Evolutionary conservation across 306 rosid genomes (phyloP), one percentile per base, ranked within the genome.

Genomic region (Vigna reflexopilosa): DNA sequence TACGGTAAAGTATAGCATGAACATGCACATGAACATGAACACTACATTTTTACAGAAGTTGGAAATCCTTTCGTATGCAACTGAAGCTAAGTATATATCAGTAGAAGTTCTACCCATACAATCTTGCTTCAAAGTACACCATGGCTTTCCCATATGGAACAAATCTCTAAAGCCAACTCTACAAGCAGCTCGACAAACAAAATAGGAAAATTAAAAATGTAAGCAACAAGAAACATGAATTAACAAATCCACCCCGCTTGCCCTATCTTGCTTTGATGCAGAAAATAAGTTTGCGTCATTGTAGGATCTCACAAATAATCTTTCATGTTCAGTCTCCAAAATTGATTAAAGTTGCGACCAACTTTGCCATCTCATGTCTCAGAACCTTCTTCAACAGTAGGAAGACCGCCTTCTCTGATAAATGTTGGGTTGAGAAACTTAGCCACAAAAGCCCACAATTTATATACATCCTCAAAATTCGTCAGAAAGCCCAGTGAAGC

Each of bases 391-490:
- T 90, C 74, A 64, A 94, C 97, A 17, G 93, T 88, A 22, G 92
- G 87, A 80, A 91, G 97, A 20, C 87, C 77, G 7, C 85, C 97
- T 83, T 88, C 92, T 58, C 78, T 82, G 59, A 87, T 82, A 78
- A 90, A 90, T 58, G 82, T 15, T 4, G 95, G 97, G 82, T 91
- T 92, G 45, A 94, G 95, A 86, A 94, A 92, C 84, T 91, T 94
- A 0, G 93, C 96, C 20, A 92, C 92, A 82, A 94, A 92, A 26
- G 90, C 97, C 98, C 98, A 94, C 77, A 94, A 77, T 87, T 86
- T 94, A 83, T 94, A 88, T 59, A 92, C 95, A 72, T 94, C 98
- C 76, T 94, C 98, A 83, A 92, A 94, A 87, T 94, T 92, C 67
- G 95, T 86, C 80, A 94, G 86, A 89, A 94, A 90, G 19, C 97